Evolutionary conservation across 345 rosid genomes (phyloP).

Genomic region (Eucalyptus tenuipes): DNA sequence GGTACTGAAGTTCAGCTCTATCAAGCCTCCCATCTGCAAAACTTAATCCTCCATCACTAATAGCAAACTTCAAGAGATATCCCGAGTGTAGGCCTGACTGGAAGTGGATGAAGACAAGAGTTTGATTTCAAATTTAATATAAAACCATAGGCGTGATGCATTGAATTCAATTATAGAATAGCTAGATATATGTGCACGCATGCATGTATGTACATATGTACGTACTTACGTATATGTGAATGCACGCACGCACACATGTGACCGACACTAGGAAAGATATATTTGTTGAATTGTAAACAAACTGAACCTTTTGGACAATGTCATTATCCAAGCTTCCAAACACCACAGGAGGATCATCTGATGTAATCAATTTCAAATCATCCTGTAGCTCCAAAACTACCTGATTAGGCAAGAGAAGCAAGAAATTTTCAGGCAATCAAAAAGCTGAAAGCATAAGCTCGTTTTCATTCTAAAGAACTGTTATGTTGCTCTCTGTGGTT

Average conservation of each 20-base stretch:
- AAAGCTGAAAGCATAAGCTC: neutral
- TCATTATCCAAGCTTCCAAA: slow-evolving; percentile 59
- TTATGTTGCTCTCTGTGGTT: neutral
- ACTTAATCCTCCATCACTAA: slow-evolving; percentile 64
- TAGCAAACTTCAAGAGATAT: slow-evolving; percentile 60
- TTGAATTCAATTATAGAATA: neutral
- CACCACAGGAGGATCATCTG: slow-evolving; percentile 75
- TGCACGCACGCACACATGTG: neutral
- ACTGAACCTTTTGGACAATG: slow-evolving; percentile 48
- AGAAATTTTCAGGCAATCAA: neutral
- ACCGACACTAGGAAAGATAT: neutral
- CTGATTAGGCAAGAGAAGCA: slow-evolving; percentile 10
- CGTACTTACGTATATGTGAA: accelerated
- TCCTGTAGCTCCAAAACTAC: slow-evolving; percentile 83
- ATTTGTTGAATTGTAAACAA: neutral
- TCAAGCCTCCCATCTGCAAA: slow-evolving; percentile 74
- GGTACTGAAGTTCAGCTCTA: slow-evolving; percentile 67
- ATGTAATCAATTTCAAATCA: slow-evolving; percentile 67
- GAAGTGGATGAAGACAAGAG: neutral
- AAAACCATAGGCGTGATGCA: neutral
- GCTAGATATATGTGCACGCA: neutral
- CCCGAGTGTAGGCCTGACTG: slow-evolving; percentile 57
- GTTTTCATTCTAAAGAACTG: neutral
- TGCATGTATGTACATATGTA: accelerated
- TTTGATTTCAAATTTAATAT: neutral